These are phyloP conservation scores for Erucastrum elatum DNA, from an alignment of 345 rosid species.

Conservation along the genomic window DNA sequence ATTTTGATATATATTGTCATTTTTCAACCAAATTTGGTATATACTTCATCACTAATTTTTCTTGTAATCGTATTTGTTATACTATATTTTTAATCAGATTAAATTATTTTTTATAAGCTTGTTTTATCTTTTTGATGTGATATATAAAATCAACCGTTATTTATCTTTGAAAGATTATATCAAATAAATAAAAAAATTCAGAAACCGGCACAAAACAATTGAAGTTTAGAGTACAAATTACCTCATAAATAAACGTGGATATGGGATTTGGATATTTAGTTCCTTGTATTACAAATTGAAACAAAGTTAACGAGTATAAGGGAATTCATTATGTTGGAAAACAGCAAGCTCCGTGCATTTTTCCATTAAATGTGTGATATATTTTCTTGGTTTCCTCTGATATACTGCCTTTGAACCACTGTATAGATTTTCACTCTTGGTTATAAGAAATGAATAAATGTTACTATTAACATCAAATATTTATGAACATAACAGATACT, in stretches of 20 bases:
- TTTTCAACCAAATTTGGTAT: no score
- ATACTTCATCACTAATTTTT: no score
- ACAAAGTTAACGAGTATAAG: not conserved
- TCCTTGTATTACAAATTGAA: not conserved
- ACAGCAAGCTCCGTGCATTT: constrained; percentile 8
- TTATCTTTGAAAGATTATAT: no score
- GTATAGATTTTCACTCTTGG: not conserved
- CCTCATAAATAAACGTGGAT: not conserved
- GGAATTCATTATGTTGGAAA: not conserved
- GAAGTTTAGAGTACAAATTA: not conserved
- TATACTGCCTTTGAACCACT: not conserved
- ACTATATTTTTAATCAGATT: no score
- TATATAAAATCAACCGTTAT: no score
- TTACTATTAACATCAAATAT: not conserved
- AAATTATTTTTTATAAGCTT: no score
- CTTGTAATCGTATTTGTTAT: no score
- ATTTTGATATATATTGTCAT: no score
- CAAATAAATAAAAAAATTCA: not conserved
- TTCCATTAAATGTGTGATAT: constrained; percentile 1
- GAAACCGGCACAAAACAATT: not conserved
- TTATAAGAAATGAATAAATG: not conserved
- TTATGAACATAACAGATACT: not conserved
- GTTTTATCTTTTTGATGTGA: no score
- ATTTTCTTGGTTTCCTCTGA: not conserved
- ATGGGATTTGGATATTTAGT: not conserved